phyloP scores from a whole-genome alignment of 2,329 filamentous ascomycete species.

The Fusarium sororula region DNA sequence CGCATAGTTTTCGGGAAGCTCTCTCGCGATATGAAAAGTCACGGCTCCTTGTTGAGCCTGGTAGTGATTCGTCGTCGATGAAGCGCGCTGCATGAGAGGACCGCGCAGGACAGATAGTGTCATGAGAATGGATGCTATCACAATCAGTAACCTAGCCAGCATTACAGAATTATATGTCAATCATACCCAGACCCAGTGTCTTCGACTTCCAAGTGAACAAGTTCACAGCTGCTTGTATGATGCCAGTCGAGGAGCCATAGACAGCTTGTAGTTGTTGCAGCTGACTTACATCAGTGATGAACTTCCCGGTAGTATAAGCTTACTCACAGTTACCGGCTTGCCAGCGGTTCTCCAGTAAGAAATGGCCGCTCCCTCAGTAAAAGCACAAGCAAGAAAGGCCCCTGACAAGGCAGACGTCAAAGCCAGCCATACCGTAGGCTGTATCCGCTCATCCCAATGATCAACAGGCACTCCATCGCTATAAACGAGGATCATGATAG shows the following conservation, averaged over 20 bases:
- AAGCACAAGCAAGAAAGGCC: constrained; percentile 30
- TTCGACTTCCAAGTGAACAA: constrained; percentile 28
- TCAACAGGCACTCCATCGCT: constrained; percentile 30
- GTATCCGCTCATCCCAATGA: constrained; percentile 28
- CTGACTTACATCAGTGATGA: background rate
- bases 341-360: constrained; percentile 34
- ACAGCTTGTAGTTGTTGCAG: constrained; percentile 30
- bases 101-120: constrained; percentile 33
- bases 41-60: background rate
- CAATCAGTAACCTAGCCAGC: background rate
- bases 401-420: constrained; percentile 33
- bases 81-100: constrained; percentile 31
- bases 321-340: constrained; percentile 23
- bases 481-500: constrained; percentile 21
- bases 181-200: constrained; percentile 26
- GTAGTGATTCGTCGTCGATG: constrained; percentile 24
- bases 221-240: constrained; percentile 24
- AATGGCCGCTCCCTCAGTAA: constrained; percentile 32
- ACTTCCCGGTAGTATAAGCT: too few relatives aligned
- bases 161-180: background rate
- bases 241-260: constrained; percentile 31
- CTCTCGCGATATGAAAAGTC: constrained; percentile 30
- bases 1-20: constrained; percentile 26
- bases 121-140: constrained; percentile 29
- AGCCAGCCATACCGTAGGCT: constrained; percentile 34